phyloP scores from a whole-genome alignment of 257 asterid species.

The Avicennia marina region DNA sequence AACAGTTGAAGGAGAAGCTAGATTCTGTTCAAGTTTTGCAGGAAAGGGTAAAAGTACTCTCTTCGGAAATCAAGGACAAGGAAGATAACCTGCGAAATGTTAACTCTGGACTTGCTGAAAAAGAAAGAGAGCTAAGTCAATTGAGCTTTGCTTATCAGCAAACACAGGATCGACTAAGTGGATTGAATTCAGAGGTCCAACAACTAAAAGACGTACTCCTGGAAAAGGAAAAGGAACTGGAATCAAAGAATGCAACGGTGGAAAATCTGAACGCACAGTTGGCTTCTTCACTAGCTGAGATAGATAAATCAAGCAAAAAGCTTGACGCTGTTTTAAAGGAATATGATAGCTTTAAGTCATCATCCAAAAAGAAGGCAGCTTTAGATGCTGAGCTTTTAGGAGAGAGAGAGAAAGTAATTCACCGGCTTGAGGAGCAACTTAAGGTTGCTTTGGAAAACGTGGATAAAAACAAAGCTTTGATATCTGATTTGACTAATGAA shows the following conservation, averaged over 20 bases:
- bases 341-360: constrained; percentile 46
- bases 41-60: constrained; percentile 49
- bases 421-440: constrained; percentile 52
- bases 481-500: constrained; percentile 51
- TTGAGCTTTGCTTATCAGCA: constrained; percentile 38
- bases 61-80: constrained; percentile 56
- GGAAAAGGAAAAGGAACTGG: constrained; percentile 53
- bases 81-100: constrained; percentile 38
- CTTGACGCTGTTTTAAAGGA: constrained; percentile 35
- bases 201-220: constrained; percentile 36
- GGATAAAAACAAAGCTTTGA: constrained; percentile 23
- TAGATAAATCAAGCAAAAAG: constrained; percentile 36
- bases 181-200: constrained; percentile 41
- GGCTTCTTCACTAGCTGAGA: constrained; percentile 37
- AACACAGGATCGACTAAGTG: constrained; percentile 38
- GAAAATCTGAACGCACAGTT: constrained; percentile 43
- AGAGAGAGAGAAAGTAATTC: constrained; percentile 40
- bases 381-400: constrained; percentile 50
- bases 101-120: constrained; percentile 39
- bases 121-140: constrained; percentile 37
- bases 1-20: constrained; percentile 48
- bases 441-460: constrained; percentile 41
- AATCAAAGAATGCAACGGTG: constrained; percentile 31
- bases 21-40: constrained; percentile 42
- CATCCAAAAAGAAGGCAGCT: constrained; percentile 51